A percentile compares a stretch with the other conserved stretches of the same genome.
Evolutionary conservation across 345 rosid species (phyloP).

Genomic region (Lepidium africanum): DNA sequence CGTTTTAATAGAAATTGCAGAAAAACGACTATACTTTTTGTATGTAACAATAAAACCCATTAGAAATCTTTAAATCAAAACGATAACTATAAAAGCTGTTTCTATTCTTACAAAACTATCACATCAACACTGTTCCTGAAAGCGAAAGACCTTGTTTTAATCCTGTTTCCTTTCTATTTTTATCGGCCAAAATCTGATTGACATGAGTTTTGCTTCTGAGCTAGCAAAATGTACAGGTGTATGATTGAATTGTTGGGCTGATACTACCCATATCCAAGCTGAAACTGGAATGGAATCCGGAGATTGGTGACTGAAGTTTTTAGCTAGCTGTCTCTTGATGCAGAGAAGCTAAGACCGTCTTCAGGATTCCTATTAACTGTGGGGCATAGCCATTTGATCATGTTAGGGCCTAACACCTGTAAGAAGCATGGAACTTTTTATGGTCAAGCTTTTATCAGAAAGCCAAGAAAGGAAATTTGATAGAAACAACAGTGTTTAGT

Average conservation of each 20-base stretch:
- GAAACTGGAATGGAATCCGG: background rate
- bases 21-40: background rate
- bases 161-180: background rate
- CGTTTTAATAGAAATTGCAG: background rate
- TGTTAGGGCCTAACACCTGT: constrained; percentile 76
- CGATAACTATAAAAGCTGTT: background rate
- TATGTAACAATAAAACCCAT: constrained; percentile 1
- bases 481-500: background rate
- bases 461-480: background rate
- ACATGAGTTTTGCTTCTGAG: background rate
- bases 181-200: background rate
- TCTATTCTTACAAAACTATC: constrained; percentile 6
- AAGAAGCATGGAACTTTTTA: constrained; percentile 4
- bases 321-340: constrained; percentile 38
- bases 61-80: background rate
- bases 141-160: background rate
- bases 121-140: background rate
- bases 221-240: constrained; percentile 17
- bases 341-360: constrained; percentile 54
- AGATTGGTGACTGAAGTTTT: background rate
- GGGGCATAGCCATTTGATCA: constrained; percentile 75
- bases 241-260: background rate
- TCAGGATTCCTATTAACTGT: constrained; percentile 51
- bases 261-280: background rate
- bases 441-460: background rate